Evolutionary conservation across 164 flowering plant species (phyloP), one percentile per base, ranked within the genome.

Genomic region (Stephania yunnanensis): DNA sequence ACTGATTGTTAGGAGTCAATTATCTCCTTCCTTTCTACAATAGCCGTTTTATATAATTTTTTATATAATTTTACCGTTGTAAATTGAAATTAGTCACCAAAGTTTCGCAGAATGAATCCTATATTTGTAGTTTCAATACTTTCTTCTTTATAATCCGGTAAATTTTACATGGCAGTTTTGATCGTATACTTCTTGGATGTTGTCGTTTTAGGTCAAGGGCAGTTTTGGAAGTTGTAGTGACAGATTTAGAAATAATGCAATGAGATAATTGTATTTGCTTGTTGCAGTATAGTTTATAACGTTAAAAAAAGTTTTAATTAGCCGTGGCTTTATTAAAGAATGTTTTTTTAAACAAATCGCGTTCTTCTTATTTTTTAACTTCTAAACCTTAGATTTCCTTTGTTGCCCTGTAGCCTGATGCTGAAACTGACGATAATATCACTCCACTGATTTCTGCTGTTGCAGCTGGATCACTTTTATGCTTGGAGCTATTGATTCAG

Each of bases 391-490:
- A 36, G 10, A 77, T 15, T 10, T 73, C 55, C 52, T 25, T 70
- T 72, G 6, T 71, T 78, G 53, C 75, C 76, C 84, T 87, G 87
- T 93, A 96, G 99, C 97, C 97, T 72, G 91, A 94, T 87, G 84
- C 85, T 81, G 95, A 87, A 85, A 91, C 94, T 72, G 99, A 96
- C 75, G 98, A 94, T 86, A 63, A 68, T 78, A 81, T 92, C 73
- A 92, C 97, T 70, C 97, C 99, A 25, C 77, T 96, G 69, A 64
- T 94, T 73, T 91, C 99, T 22, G 79, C 98, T 82, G 98, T 96
- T 11, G 97, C 96, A 6, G 98, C 97, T 52, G 92, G 91, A 79
- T 90, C 98, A 45, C 74, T 94, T 36, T 82, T 85, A 67, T 91
- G 98, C 82, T 74, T 90, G 78, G 92, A 90, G 84, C 78, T 91